Evolutionary conservation across 257 asterid genomes (phyloP).

Genomic region (Solanum sitiens): DNA sequence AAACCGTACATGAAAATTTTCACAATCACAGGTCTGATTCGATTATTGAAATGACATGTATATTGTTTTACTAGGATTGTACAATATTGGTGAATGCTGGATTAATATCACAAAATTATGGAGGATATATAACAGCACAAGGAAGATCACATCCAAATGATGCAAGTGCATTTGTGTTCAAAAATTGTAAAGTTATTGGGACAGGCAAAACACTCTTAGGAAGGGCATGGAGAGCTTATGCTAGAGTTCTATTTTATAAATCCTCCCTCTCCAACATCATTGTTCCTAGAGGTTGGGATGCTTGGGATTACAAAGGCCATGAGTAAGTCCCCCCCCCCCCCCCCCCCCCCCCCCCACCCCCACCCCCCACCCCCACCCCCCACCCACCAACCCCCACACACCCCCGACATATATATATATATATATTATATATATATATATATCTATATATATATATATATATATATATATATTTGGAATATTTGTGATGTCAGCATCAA

Average conservation of each 20-base stretch:
- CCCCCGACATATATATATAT: too few relatives aligned
- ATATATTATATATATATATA: too few relatives aligned
- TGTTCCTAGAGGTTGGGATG: constrained; percentile 8
- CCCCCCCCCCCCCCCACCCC: too few relatives aligned
- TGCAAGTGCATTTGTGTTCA: constrained; percentile 3
- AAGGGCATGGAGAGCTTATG: constrained; percentile 6
- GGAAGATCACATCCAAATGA: constrained; percentile 6
- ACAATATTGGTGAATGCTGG: constrained; percentile 15
- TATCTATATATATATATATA: too few relatives aligned
- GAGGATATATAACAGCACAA: constrained; percentile 36
- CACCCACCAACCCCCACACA: too few relatives aligned
- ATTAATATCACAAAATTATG: neutral
- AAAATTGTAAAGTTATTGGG: neutral
- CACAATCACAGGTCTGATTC: neutral
- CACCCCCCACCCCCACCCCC: too few relatives aligned
- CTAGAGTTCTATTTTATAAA: neutral
- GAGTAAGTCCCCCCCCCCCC: neutral
- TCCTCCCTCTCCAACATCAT: neutral
- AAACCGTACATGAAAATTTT: neutral
- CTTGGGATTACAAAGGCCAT: constrained; percentile 1
- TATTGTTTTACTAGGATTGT: constrained; percentile 11
- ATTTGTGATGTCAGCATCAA: neutral
- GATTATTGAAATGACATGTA: neutral
- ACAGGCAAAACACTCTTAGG: neutral
- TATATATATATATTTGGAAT: neutral